phyloP scores from a whole-genome alignment of 1,284 basidiomycete genomes.

The Trametes polyzona region DNA sequence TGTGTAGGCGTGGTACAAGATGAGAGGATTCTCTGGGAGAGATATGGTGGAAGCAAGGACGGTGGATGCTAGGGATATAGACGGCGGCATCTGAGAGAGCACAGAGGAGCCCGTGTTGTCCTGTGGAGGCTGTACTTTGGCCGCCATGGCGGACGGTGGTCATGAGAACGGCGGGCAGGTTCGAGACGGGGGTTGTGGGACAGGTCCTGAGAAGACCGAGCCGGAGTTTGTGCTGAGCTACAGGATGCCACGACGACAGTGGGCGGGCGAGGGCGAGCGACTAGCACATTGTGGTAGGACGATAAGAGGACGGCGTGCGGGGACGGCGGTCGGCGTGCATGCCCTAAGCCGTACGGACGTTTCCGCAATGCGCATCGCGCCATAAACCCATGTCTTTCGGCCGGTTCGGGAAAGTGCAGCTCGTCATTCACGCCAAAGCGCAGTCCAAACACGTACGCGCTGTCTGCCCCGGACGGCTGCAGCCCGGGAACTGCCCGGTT shows the following conservation, averaged over 20 bases:
- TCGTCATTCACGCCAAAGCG: background rate
- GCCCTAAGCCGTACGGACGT: constrained; percentile 14
- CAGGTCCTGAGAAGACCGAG: background rate
- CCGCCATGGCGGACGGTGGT: constrained; percentile 28
- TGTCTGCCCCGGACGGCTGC: too few species aligned
- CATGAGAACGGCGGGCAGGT: constrained; percentile 5
- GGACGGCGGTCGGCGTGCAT: constrained; percentile 11
- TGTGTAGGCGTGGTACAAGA: constrained; percentile 52
- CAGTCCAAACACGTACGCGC: too few species aligned
- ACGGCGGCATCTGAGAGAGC: constrained; percentile 37
- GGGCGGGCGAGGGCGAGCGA: background rate
- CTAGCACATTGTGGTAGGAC: constrained; percentile 23
- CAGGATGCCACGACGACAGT: background rate
- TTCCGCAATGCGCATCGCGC: constrained; percentile 15
- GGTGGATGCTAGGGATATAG: constrained; percentile 37
- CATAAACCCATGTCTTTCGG: background rate
- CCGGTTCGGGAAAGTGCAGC: background rate
- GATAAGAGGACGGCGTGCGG: constrained; percentile 14
- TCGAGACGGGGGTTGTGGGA: background rate
- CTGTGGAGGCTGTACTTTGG: constrained; percentile 32
- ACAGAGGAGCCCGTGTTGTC: constrained; percentile 39
- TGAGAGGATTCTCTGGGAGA: constrained; percentile 40
- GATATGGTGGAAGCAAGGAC: constrained; percentile 44
- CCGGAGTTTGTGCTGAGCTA: background rate
- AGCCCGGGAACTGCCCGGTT: too few species aligned